Percentiles rank a stretch among this genome's conserved stretches.
Conservation (phyloP, 305 asterid species). For the Ruellia speciosa region DNA sequence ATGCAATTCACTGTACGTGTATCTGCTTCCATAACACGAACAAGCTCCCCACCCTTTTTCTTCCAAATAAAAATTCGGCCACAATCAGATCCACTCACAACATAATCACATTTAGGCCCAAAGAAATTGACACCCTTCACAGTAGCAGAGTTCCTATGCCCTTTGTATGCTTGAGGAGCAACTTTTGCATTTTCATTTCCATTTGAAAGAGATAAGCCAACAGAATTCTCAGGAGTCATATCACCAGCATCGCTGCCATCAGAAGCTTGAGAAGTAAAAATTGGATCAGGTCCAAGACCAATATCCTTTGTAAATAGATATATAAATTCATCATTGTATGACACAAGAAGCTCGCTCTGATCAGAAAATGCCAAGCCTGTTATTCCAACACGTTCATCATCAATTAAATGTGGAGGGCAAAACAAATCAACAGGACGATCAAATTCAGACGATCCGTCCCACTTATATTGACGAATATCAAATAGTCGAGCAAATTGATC, state of each 20-base stretch:
- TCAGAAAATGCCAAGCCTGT: conserved; percentile 94
- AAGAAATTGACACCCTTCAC: conserved; percentile 83
- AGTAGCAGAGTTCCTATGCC: conserved; percentile 67
- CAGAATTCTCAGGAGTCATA: conserved; percentile 25
- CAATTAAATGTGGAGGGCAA: conserved; percentile 70
- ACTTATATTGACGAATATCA: conserved; percentile 74
- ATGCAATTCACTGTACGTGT: conserved; percentile 71
- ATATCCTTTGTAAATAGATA: conserved; percentile 68
- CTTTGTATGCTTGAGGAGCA: conserved; percentile 72
- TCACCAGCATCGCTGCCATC: conserved; percentile 34
- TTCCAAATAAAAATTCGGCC: conserved; percentile 95
- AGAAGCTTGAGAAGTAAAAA: conserved; percentile 30
- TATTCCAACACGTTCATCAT: conserved; percentile 52
- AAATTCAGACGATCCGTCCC: conserved; percentile 59
- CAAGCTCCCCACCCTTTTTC: conserved; percentile 68
- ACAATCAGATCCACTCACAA: conserved; percentile 95
- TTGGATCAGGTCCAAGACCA: conserved; percentile 60
- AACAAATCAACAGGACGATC: conserved; percentile 68
- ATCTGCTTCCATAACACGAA: conserved; percentile 93
- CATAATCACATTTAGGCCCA: conserved; percentile 87
- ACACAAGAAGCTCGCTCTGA: conserved; percentile 86
- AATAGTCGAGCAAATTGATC: conserved; percentile 76
- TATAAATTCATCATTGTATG: conserved; percentile 70
- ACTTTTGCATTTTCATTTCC: conserved; percentile 26
- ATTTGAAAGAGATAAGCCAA: conserved; percentile 26